A percentile compares a stretch with the other conserved stretches of the same genome.
phyloP scores from a whole-genome alignment of 2,329 filamentous ascomycete genomes.

The Aspergillus ruber region DNA sequence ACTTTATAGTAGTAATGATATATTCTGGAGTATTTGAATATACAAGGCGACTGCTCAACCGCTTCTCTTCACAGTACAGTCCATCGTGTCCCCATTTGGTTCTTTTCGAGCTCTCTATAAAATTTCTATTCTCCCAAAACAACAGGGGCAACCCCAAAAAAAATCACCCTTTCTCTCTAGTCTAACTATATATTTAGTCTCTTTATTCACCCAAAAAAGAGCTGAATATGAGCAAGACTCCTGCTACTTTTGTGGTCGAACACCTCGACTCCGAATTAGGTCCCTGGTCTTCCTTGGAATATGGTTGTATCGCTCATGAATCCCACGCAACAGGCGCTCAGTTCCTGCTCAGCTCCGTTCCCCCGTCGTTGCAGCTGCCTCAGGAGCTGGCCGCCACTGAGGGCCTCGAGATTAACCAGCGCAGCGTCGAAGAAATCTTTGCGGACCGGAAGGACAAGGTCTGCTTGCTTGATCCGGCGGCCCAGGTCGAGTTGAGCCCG shows the following conservation, averaged over 20 bases:
- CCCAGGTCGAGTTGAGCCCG: slow-evolving; percentile 71
- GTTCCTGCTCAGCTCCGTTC: slow-evolving; percentile 79
- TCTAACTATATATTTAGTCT: neutral
- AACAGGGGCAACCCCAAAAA: too few relatives aligned
- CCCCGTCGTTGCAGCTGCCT: slow-evolving; percentile 56
- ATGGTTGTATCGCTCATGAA: slow-evolving; percentile 78
- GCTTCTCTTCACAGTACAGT: too few relatives aligned
- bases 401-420: slow-evolving; percentile 63
- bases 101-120: too few relatives aligned
- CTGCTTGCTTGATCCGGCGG: slow-evolving; percentile 83
- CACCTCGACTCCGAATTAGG: slow-evolving; percentile 94
- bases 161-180: neutral
- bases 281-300: slow-evolving; percentile 90
- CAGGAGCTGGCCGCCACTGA: slow-evolving; percentile 55
- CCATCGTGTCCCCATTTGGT: too few relatives aligned
- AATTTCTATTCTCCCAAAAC: too few relatives aligned
- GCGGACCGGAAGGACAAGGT: slow-evolving; percentile 64
- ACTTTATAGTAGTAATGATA: too few relatives aligned
- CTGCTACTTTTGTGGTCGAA: slow-evolving; percentile 86
- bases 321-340: slow-evolving; percentile 58
- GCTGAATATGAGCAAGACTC: slow-evolving; percentile 2
- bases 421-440: slow-evolving; percentile 79
- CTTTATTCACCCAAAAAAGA: too few relatives aligned
- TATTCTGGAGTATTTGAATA: too few relatives aligned
- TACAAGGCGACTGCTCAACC: too few relatives aligned